Evolutionary conservation across 257 asterid genomes (phyloP).

Genomic region (Nicotiana benthamiana): DNA sequence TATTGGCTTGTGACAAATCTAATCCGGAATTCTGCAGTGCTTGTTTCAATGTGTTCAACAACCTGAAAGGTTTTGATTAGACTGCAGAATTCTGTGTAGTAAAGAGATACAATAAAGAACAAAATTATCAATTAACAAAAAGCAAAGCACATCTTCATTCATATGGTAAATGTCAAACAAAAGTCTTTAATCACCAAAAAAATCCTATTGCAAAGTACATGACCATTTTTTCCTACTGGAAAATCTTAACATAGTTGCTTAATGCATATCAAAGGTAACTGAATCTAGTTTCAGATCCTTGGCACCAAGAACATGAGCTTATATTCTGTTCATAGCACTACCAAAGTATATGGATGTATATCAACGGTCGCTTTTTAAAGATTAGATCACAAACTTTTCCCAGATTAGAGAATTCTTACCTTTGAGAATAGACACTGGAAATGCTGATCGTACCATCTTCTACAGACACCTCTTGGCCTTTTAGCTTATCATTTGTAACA

Average conservation of each 20-base stretch:
- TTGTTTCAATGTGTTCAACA: constrained; percentile 66
- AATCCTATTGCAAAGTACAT: background rate
- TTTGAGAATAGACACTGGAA: constrained; percentile 73
- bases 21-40: constrained; percentile 83
- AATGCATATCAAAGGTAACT: no score
- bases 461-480: constrained; percentile 43
- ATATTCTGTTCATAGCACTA: no score
- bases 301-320: no score
- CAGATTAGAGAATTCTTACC: constrained; percentile 32
- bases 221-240: no score
- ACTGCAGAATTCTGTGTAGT: background rate
- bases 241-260: no score
- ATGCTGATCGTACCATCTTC: constrained; percentile 76
- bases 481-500: constrained; percentile 27
- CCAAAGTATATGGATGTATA: no score
- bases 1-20: constrained; percentile 71
- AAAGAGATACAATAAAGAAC: background rate
- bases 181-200: no score
- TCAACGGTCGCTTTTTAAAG: no score
- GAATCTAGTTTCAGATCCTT: no score
- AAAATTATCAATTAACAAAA: background rate
- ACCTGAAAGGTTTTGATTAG: constrained; percentile 27
- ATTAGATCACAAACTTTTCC: no score
- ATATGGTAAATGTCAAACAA: no score
- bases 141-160: background rate